These are phyloP conservation scores for Aspergillus mulundensis DNA, from an alignment of 495 filamentous ascomycete species.

Conservation along the genomic window DNA sequence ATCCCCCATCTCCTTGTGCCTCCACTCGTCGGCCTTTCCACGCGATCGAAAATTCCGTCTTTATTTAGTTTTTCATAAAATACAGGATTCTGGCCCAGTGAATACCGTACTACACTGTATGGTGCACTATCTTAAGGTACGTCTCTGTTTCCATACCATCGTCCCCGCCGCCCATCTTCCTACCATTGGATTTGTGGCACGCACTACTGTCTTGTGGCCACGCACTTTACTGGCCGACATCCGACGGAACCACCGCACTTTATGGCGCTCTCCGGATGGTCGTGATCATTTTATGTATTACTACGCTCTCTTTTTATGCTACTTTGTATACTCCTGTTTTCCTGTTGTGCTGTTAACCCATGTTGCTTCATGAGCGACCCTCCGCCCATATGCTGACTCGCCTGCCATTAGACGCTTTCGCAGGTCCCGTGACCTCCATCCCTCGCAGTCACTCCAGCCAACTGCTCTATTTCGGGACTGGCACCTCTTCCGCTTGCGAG, in stretches of 20 bases:
- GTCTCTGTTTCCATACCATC: constrained; percentile 9
- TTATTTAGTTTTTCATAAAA: constrained; percentile 13
- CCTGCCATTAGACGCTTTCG: constrained; percentile 16
- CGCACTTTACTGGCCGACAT: constrained; percentile 30
- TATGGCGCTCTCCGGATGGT: constrained; percentile 11
- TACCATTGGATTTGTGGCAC: constrained; percentile 14
- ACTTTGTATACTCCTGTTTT: constrained; percentile 16
- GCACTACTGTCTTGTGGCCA: constrained; percentile 31
- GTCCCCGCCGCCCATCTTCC: constrained; percentile 13
- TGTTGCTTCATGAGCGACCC: constrained; percentile 5
- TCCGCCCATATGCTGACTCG: constrained; percentile 23
- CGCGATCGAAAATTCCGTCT: constrained; percentile 9
- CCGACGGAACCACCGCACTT: constrained; percentile 22
- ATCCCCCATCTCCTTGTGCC: constrained; percentile 18
- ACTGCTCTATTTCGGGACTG: constrained; percentile 40
- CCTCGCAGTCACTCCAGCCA: constrained; percentile 30
- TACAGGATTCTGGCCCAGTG: constrained; percentile 13
- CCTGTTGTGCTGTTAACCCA: constrained; percentile 16
- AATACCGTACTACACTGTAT: constrained; percentile 9
- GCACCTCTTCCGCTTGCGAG: constrained; percentile 41
- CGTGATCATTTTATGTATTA: constrained; percentile 10
- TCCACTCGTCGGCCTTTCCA: constrained; percentile 19
- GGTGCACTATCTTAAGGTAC: constrained; percentile 17
- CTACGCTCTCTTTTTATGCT: constrained; percentile 20
- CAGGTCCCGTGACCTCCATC: constrained; percentile 37